Percentiles rank a stretch among this genome's conserved stretches.
Conservation (phyloP, 1,284 basidiomycete species). For the Microbotryomycetes sp. region DNA sequence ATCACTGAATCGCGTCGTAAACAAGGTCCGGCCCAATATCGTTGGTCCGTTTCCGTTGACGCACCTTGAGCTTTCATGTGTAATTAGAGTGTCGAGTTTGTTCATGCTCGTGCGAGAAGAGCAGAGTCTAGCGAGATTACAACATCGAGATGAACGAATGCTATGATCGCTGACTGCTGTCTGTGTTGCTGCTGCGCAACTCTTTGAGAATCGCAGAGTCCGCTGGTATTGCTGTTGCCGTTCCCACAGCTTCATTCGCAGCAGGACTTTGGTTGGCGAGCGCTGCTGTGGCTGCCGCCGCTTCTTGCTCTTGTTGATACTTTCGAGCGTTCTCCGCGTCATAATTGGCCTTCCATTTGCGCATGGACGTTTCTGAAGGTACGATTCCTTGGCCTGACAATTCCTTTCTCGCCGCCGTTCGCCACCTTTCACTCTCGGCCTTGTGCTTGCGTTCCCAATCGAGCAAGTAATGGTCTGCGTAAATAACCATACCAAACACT, state of each 20-base stretch:
- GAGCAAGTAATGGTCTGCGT: conserved; percentile 20
- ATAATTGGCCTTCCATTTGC: conserved; percentile 10
- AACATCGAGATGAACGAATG: no score
- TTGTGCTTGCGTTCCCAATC: conserved; percentile 9
- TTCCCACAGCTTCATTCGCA: neutral
- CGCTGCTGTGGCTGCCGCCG: neutral
- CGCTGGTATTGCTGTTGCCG: neutral
- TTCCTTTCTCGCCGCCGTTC: conserved; percentile 16
- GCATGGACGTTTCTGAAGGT: conserved; percentile 20
- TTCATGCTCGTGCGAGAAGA: no score
- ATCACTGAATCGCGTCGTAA: neutral
- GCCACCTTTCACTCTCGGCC: conserved; percentile 1
- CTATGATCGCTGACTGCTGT: no score
- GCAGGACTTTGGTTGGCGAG: neutral
- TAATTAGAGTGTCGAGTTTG: no score
- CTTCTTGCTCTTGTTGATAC: neutral
- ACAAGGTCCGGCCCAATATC: neutral
- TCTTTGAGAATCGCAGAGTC: neutral
- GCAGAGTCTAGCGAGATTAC: no score
- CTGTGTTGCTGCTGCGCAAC: neutral
- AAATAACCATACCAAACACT: conserved; percentile 14
- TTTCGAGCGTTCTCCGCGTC: neutral
- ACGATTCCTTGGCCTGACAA: conserved; percentile 2
- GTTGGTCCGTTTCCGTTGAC: no score
- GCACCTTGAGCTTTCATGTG: no score